Base-by-base conservation (phyloP, 2,329 filamentous ascomycete genomes). In the Metarhizium anisopliae region DNA sequence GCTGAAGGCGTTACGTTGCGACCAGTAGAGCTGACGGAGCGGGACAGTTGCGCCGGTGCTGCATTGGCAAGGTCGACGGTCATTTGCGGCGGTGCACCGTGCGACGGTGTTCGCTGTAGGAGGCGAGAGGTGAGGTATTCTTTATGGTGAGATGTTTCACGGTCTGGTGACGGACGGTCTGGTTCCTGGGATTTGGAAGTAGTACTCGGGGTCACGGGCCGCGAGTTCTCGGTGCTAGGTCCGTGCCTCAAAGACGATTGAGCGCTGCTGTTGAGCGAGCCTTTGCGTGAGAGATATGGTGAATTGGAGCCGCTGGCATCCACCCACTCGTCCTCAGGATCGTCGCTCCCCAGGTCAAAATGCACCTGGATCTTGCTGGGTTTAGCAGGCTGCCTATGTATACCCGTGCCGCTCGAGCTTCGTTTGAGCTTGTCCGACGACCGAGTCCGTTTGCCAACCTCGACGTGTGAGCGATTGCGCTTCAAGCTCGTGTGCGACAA, bases 121-220 rank as follows among this genome's bases (percentile, higher is more conserved):
- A 89, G 70, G 57, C 84, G 78, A 35, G 85, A 84, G 6, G 86
- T 89, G 53, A 89, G 79, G 58, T 85, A 82, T 62, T 84, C 81
- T 58, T 83, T 85, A 63, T 85, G 84, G 40, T 77, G 74, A 14
- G 70, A 64, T 35, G 72, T 74, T 56, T 76, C 70, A 56, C 71
- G 73, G 43, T 74, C 70, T 29, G 72, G 69, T 20, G 64, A 68
- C 6, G 50, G 32, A 25, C 47, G 36, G n/a, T 49, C 36, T 25
- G 10, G 58, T 47, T 57, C 43, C 16, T 50, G 55, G 29, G 32
- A 51, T 40, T 52, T 59, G 38, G 52, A 54, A 50, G 59, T 59
- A 38, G 67, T 66, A 59, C 54, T 66, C 51, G 70, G 69, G 6
- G 69, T 72, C 30, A 67, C 64, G n/a, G 71, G 67, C 59, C 66